These are phyloP conservation scores for Ramichloridium luteum DNA, from an alignment of 2,329 filamentous ascomycete genomes.

Conservation along the genomic window DNA sequence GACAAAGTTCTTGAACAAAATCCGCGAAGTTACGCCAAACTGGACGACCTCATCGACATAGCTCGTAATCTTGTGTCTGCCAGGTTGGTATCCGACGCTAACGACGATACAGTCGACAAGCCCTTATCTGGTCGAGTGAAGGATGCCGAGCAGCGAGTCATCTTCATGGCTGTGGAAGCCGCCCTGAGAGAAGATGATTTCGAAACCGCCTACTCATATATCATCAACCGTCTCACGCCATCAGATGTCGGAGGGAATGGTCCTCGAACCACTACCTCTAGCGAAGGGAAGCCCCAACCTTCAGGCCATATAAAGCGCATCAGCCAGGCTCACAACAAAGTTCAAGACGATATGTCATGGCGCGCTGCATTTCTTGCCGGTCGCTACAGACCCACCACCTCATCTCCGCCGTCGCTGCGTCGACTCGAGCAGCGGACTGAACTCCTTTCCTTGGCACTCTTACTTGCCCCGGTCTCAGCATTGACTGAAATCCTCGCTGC, in stretches of 20 bases:
- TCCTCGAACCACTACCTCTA: slow-evolving; percentile 2
- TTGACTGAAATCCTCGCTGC: slow-evolving; percentile 64
- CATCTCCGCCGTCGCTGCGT: slow-evolving; percentile 47
- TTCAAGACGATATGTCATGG: slow-evolving; percentile 60
- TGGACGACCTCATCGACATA: slow-evolving; percentile 61
- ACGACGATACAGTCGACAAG: slow-evolving; percentile 17
- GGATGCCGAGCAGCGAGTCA: slow-evolving; percentile 52
- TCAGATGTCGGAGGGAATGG: slow-evolving; percentile 12
- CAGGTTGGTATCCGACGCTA: slow-evolving; percentile 20
- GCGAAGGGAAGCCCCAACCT: slow-evolving; percentile 5
- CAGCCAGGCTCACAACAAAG: slow-evolving; percentile 14
- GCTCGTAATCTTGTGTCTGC: slow-evolving; percentile 54
- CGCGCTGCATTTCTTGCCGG: slow-evolving; percentile 67
- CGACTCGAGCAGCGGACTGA: slow-evolving; percentile 73
- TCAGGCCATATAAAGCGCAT: slow-evolving; percentile 7
- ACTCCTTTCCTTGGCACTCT: slow-evolving; percentile 61
- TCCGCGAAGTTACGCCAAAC: slow-evolving; percentile 56
- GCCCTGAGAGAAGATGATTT: slow-evolving; percentile 68
- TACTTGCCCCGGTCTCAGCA: slow-evolving; percentile 57
- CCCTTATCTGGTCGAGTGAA: slow-evolving; percentile 17
- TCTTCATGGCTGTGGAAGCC: slow-evolving; percentile 68
- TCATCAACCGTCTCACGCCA: slow-evolving; percentile 52
- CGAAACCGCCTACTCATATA: slow-evolving; percentile 76
- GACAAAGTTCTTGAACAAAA: slow-evolving; percentile 67
- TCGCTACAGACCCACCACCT: slow-evolving; percentile 44